phyloP scores from a whole-genome alignment of 208 protist genomes.

The Leptomonas seymouri region DNA sequence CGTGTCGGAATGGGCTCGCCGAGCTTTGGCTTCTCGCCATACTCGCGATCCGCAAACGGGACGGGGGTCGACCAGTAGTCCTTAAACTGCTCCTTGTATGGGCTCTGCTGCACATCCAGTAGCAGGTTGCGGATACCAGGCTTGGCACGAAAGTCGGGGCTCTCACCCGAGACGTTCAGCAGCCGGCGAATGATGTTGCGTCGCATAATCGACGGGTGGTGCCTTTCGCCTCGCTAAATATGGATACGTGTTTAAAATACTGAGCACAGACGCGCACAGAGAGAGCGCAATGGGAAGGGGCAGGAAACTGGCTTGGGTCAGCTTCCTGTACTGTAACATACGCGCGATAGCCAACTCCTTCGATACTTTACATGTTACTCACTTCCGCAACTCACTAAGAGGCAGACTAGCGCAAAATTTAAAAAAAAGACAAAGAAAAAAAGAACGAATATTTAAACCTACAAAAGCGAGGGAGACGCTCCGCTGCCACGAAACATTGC shows the following conservation, averaged over 20 bases:
- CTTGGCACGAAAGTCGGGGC: conserved; percentile 80
- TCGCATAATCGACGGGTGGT: conserved; percentile 34
- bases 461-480: no score
- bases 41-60: conserved; percentile 84
- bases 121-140: conserved; percentile 74
- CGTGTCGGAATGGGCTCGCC: conserved; percentile 81
- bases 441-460: no score
- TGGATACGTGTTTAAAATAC: no score
- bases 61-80: conserved; percentile 88
- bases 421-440: no score
- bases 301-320: no score
- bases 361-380: no score
- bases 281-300: not conserved
- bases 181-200: conserved; percentile 40
- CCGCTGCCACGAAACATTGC: no score
- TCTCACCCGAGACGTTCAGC: conserved; percentile 81
- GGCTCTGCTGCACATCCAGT: conserved; percentile 78
- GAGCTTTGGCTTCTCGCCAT: conserved; percentile 82
- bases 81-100: conserved; percentile 93
- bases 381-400: no score
- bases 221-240: conserved; percentile 1
- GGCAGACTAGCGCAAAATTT: no score
- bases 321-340: no score
- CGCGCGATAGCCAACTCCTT: no score
- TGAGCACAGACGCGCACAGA: not conserved